Base-by-base conservation (phyloP, 257 asterid genomes). In the Jasminum sambac region DNA sequence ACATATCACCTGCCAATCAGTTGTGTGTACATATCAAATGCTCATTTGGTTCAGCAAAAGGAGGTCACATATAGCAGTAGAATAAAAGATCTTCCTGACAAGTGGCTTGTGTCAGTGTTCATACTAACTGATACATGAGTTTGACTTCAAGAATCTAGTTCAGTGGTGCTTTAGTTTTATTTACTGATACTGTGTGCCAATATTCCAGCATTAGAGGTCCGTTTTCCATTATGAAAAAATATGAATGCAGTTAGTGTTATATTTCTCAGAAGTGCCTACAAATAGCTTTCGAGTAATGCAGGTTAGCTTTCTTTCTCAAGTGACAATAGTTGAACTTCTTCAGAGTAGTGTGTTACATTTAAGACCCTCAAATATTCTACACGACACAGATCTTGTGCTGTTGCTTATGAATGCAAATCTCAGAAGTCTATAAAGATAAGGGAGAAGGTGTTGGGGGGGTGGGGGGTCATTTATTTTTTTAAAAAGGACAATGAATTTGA, bases 1-100 rank as follows among this genome's bases (percentile, higher is more conserved):
- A 52, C 99, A 94, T 60, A 94, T 73, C 39, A 94, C 79, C 99
- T 94, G 88, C 66, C 68, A 55, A 57, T 43, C 23, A 67, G 74
- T 57, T 19, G 5, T 36, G 62, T n/a, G 8, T 23, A 30, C 42
- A 3, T 30, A 30, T 34, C 24, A 23, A 10, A 41, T 36, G 67
- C 67, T 66, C 70, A 26, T 8, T 44, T 65, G 37, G 50, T 38
- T 52, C 42, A 63, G 59, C 24, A 46, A 3, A 57, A 11, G 1
- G 44, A 50, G 52, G 43, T 23, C n/a, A 40, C 50, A 11, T 13
- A n/a, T n/a, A n/a, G n/a, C n/a, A 41, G 14, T 7, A 8, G 8
- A 50, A 50, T 50, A 50, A 52, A 52, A 17, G 34, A 21, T 52
- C 25, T 52, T 7, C 13, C 11, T 52, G 10, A 23, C 61, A 52